phyloP scores from a whole-genome alignment of 2,329 filamentous ascomycete genomes.

The Ceratocystis smalleyi region DNA sequence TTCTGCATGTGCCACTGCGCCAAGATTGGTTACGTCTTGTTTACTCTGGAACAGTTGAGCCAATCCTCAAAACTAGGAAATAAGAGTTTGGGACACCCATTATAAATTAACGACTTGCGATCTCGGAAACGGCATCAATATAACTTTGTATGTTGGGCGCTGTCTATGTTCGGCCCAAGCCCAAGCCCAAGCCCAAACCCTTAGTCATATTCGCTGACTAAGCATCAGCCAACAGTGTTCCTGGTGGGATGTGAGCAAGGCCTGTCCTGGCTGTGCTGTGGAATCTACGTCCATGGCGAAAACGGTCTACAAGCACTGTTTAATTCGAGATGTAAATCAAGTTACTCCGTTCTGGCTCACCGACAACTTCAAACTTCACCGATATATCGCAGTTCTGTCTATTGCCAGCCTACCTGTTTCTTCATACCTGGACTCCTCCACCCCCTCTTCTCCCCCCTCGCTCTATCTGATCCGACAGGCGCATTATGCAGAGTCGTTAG shows the following conservation, averaged over 20 bases:
- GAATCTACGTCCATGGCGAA: not conserved
- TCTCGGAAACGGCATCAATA: too few species aligned
- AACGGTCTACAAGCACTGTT: not conserved
- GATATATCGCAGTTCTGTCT: not conserved
- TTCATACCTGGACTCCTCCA: not conserved
- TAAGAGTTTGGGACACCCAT: too few species aligned
- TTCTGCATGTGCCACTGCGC: too few species aligned
- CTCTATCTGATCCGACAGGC: not conserved
- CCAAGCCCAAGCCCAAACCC: not conserved
- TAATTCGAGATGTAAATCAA: not conserved
- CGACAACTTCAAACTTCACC: not conserved
- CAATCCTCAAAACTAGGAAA: too few species aligned
- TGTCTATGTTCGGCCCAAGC: not conserved
- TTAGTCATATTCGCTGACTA: not conserved
- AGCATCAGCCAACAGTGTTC: not conserved
- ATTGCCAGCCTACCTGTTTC: not conserved
- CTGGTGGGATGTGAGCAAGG: too few species aligned
- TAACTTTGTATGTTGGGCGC: too few species aligned
- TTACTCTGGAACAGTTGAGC: too few species aligned
- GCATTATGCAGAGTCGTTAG: constrained; percentile 10
- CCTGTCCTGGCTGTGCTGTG: not conserved
- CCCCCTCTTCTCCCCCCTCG: not conserved
- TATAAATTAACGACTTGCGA: too few species aligned
- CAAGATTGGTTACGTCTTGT: too few species aligned
- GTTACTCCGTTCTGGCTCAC: not conserved